Conservation (phyloP, 192 early-diverging fungal species). For the Globomyces pollinis-pini region DNA sequence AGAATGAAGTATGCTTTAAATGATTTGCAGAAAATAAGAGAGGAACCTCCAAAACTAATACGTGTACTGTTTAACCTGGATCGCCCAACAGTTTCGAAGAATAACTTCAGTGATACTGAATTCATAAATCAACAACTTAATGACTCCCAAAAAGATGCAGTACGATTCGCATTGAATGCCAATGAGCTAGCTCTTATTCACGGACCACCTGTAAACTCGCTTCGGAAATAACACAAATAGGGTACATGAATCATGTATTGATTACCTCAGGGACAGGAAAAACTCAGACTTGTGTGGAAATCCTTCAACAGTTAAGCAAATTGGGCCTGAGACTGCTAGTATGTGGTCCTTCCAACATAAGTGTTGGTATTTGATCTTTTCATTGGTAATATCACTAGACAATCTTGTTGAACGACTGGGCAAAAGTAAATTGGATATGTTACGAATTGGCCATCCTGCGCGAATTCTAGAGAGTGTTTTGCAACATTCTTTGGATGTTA, state of each 20-base stretch:
- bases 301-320: constrained; percentile 66
- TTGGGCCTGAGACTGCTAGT: constrained; percentile 64
- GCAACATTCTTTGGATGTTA: constrained; percentile 62
- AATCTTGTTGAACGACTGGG: constrained; percentile 78
- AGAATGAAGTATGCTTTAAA: constrained; percentile 37
- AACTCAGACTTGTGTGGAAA: constrained; percentile 79
- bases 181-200: constrained; percentile 69
- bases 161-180: constrained; percentile 50
- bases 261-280: constrained; percentile 60
- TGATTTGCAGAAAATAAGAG: constrained; percentile 9
- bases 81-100: constrained; percentile 18
- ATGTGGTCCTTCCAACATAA: constrained; percentile 85
- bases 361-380: constrained; percentile 67
- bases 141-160: constrained; percentile 61
- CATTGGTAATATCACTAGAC: constrained; percentile 48
- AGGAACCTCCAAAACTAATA: constrained; percentile 23
- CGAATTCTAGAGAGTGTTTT: constrained; percentile 64
- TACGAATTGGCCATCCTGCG: constrained; percentile 80
- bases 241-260: too few relatives aligned
- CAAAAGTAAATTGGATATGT: constrained; percentile 48
- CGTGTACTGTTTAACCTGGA: constrained; percentile 40
- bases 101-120: constrained; percentile 16
- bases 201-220: constrained; percentile 77
- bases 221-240: too few relatives aligned
- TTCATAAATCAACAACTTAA: constrained; percentile 62